Percentiles rank a stretch among this genome's conserved stretches.
phyloP scores from a whole-genome alignment of 768 basidiomycete species.

The Termitomyces sp. region DNA sequence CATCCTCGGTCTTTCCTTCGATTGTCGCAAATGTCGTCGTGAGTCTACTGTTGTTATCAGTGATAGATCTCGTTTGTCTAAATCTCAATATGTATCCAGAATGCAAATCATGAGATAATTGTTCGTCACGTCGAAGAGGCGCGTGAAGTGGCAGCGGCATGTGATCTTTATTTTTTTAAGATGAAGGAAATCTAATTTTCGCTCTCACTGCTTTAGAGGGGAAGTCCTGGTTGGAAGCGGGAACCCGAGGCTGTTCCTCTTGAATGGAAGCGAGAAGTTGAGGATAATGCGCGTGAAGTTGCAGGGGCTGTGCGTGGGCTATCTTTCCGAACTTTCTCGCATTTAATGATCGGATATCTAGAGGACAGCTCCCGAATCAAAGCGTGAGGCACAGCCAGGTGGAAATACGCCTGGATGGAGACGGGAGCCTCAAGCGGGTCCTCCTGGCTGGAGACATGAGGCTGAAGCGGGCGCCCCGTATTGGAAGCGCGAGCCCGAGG shows the following conservation, averaged over 20 bases:
- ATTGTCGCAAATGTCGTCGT: constrained; percentile 22
- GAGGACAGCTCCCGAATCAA: not conserved
- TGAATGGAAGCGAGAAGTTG: constrained; percentile 4
- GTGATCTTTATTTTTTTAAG: not conserved
- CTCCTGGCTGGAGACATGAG: constrained; percentile 10
- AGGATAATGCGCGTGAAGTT: not conserved
- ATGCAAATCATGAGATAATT: constrained; percentile 7
- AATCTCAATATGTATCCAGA: constrained; percentile 2
- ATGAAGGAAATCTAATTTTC: not conserved
- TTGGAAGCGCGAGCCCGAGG: constrained; percentile 14
- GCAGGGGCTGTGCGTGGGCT: not conserved
- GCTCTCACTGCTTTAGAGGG: not conserved
- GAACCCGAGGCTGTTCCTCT: constrained; percentile 4
- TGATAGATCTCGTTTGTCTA: not conserved
- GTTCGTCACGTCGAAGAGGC: constrained; percentile 14
- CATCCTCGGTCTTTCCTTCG: constrained; percentile 20
- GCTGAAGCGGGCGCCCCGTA: constrained; percentile 7
- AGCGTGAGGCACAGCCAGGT: not conserved
- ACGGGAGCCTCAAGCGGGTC: constrained; percentile 2
- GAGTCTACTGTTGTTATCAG: constrained; percentile 10
- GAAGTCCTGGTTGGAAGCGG: constrained; percentile 15
- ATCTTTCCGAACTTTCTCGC: not conserved
- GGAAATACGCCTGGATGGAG: not conserved
- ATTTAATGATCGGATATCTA: not conserved
- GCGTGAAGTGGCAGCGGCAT: not conserved